These are phyloP conservation scores for Syncephalastrum racemosum DNA, from an alignment of 371 early-diverging fungal genomes.

Conservation along the genomic window DNA sequence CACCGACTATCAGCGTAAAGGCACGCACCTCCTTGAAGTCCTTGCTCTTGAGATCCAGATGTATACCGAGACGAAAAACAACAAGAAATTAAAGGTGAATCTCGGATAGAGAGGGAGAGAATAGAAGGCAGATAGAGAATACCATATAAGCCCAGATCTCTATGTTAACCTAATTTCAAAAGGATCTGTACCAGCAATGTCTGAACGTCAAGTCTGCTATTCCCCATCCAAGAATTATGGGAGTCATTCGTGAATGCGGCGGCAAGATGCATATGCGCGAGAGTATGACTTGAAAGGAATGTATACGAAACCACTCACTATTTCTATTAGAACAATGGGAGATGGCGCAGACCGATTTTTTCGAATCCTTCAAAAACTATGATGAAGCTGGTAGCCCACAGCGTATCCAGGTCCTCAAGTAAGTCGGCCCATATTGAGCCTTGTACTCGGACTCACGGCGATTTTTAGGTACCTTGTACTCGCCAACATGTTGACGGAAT, in stretches of 20 bases:
- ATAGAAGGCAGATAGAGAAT: neutral
- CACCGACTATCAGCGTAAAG: slow-evolving; percentile 85
- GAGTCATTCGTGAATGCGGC: slow-evolving; percentile 94
- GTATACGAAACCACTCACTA: neutral
- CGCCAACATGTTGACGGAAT: slow-evolving; percentile 93
- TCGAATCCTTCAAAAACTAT: slow-evolving; percentile 96
- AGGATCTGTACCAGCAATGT: slow-evolving; percentile 86
- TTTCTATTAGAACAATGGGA: slow-evolving; percentile 79
- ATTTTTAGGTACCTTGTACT: slow-evolving; percentile 76
- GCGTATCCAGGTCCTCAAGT: slow-evolving; percentile 92
- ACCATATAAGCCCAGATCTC: neutral
- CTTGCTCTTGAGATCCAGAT: slow-evolving; percentile 93
- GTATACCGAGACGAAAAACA: slow-evolving; percentile 87
- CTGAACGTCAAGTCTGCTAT: slow-evolving; percentile 89
- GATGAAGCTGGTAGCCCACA: slow-evolving; percentile 95
- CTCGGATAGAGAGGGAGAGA: neutral
- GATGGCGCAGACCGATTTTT: slow-evolving; percentile 90
- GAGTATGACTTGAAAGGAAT: slow-evolving; percentile 42
- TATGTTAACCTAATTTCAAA: neutral
- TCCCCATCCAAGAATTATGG: slow-evolving; percentile 96
- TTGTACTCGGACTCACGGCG: neutral
- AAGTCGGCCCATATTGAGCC: slow-evolving; percentile 9
- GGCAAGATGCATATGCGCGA: slow-evolving; percentile 98
- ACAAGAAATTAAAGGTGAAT: slow-evolving; percentile 81
- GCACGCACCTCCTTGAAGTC: slow-evolving; percentile 89